Evolutionary conservation across 1,139 yeast genomes (phyloP), one percentile per base, ranked within the genome.

Genomic region (Lodderomyces elongisporus): DNA sequence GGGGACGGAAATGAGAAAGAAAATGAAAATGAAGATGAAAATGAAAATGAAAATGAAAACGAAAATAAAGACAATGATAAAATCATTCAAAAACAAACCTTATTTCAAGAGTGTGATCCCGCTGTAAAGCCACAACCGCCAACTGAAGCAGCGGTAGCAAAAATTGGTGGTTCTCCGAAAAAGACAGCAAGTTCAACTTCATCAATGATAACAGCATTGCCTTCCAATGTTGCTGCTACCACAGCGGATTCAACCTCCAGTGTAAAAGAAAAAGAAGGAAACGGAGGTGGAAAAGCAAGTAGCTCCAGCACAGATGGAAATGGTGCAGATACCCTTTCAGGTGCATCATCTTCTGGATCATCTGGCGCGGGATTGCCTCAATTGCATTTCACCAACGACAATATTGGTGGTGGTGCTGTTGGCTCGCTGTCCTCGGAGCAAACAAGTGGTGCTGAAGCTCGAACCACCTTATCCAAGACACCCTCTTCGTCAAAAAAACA

Each of bases 201-300:
- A 8, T 8, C 10, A 24, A 12, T 8, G 6, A 24, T 13, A 8
- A 24, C 10, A 24, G 26, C 31, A 14, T n/a, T n/a, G n/a, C n/a
- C n/a, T n/a, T n/a, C n/a, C n/a, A 27, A 22, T 14, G 23, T 23
- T 6, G 17, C 15, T 5, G 15, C 26, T 9, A 28, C 26, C 6
- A 24, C 26, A 10, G 26, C 7, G 6, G 10, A 7, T 24, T 6
- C 26, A n/a, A 10, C 26, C 6, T 6, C 14, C 10, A 13, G 8
- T 13, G 9, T 8, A 7, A 20, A 20, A 20, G 22, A 20, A 20
- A 7, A 24, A 24, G 26, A 24, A 13, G 49, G 73, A 3, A 75
- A 79, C 45, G 89, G 44, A 63, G 20, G 31, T 51, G 37, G 66
- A 61, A 0, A 15, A 6, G 16, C 20, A n/a, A 27, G 30, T 17